These are phyloP conservation scores for Naganishia sp. DNA, from an alignment of 1,284 basidiomycete species.

Conservation along the genomic window DNA sequence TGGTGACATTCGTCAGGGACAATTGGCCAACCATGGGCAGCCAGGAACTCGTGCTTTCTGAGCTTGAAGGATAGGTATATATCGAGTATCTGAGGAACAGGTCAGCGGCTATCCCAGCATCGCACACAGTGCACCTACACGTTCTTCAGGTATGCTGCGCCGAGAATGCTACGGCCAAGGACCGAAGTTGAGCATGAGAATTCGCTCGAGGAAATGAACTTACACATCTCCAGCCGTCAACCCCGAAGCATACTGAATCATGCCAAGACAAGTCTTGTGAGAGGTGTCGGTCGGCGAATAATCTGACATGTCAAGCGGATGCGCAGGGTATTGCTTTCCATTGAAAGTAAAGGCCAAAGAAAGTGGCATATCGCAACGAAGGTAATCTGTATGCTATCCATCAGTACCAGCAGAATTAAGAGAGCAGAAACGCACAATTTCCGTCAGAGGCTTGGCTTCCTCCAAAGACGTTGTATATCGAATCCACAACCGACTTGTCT, in stretches of 20 bases:
- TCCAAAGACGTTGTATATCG: conserved; percentile 46
- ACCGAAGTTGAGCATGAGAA: conserved; percentile 10
- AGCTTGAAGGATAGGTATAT: conserved; percentile 49
- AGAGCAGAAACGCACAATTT: conserved; percentile 21
- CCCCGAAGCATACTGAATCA: conserved; percentile 46
- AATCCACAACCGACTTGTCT: conserved; percentile 41
- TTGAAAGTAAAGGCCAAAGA: conserved; percentile 48
- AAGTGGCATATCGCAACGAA: conserved; percentile 49
- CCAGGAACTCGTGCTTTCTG: conserved; percentile 41
- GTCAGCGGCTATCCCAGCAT: not conserved
- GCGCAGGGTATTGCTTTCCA: conserved; percentile 43
- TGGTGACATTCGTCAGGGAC: conserved; percentile 46
- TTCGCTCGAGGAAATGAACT: conserved; percentile 13
- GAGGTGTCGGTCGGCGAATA: conserved; percentile 43
- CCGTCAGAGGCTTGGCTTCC: conserved; percentile 33
- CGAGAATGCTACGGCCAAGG: conserved; percentile 41
- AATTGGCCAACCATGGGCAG: conserved; percentile 50
- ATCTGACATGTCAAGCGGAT: conserved; percentile 53
- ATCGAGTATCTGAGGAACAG: conserved; percentile 43
- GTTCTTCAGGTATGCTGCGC: conserved; percentile 52
- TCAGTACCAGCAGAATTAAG: not conserved
- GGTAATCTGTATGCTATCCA: conserved; percentile 41
- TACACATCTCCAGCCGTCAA: conserved; percentile 48
- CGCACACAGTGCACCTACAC: conserved; percentile 33
- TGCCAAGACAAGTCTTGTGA: conserved; percentile 47